Evolutionary conservation across 805 yeast genomes (phyloP).

Genomic region (Soucietia sequanensis): DNA sequence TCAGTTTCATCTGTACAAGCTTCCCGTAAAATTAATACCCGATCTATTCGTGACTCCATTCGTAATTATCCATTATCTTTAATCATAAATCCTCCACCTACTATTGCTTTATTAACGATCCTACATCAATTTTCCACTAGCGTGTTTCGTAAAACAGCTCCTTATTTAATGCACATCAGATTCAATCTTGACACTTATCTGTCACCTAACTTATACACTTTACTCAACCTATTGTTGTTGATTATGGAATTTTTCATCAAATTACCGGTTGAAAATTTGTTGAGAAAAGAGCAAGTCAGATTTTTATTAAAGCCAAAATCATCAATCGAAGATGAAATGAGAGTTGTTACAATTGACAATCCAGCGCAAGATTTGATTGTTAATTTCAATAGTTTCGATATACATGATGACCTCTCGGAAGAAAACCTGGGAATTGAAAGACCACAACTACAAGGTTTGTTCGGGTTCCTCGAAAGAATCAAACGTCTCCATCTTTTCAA

Average conservation of each 20-base stretch:
- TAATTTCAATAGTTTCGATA: conserved; percentile 48
- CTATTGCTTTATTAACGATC: conserved; percentile 45
- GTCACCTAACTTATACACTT: conserved; percentile 58
- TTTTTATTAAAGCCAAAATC: conserved; percentile 48
- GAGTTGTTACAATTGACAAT: conserved; percentile 43
- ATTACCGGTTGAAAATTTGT: conserved; percentile 83
- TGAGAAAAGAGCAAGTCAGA: conserved; percentile 79
- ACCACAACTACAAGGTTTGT: conserved; percentile 8
- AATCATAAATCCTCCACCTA: conserved; percentile 55
- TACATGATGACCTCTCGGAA: conserved; percentile 33
- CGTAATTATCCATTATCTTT: conserved; percentile 54
- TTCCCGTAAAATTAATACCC: conserved; percentile 21
- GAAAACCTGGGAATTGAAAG: conserved; percentile 1
- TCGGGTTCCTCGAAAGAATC: conserved; percentile 36
- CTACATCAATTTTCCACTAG: conserved; percentile 60
- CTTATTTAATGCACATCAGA: conserved; percentile 56
- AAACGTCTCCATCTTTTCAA: conserved; percentile 51
- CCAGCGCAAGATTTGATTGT: conserved; percentile 55
- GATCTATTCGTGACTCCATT: conserved; percentile 74
- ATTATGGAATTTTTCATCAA: conserved; percentile 68
- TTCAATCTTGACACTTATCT: conserved; percentile 66
- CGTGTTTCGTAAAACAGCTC: conserved; percentile 65
- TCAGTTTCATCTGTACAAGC: neutral
- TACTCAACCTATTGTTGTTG: conserved; percentile 59
- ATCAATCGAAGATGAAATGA: conserved; percentile 30